Evolutionary conservation across 2,329 filamentous ascomycete genomes (phyloP).

Genomic region (Arthroderma sp.): DNA sequence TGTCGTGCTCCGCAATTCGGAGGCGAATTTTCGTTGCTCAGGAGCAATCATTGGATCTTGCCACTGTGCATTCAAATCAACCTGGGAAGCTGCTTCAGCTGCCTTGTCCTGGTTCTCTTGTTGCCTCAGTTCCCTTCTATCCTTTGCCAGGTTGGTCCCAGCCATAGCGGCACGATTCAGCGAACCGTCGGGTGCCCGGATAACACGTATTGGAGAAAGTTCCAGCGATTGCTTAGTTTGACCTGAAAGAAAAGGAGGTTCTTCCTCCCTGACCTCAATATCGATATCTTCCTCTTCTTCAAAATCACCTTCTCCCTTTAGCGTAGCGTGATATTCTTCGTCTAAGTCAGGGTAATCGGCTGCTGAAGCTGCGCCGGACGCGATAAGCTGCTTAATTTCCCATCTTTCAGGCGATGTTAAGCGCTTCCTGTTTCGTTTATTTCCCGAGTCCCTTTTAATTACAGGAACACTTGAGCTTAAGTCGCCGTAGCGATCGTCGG

Average conservation of each 20-base stretch:
- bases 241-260: constrained; percentile 87
- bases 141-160: constrained; percentile 75
- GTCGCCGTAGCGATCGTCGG: constrained; percentile 44
- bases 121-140: constrained; percentile 75
- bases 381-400: constrained; percentile 95
- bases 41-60: constrained; percentile 89
- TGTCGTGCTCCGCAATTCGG: constrained; percentile 61
- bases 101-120: constrained; percentile 71
- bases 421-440: constrained; percentile 62
- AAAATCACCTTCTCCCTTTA: constrained; percentile 74
- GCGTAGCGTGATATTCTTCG: constrained; percentile 79
- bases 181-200: constrained; percentile 96
- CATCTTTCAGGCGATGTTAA: constrained; percentile 94
- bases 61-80: constrained; percentile 84
- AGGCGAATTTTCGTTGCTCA: constrained; percentile 76
- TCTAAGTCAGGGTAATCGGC: constrained; percentile 90
- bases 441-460: constrained; percentile 47
- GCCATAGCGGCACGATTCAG: constrained; percentile 94
- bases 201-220: constrained; percentile 84
- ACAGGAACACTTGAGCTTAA: constrained; percentile 44
- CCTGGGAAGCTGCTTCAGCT: constrained; percentile 60
- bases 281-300: constrained; percentile 94
- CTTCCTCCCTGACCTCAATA: constrained; percentile 91
- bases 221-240: constrained; percentile 96
- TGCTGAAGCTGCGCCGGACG: constrained; percentile 83